phyloP scores from a whole-genome alignment of 2,329 filamentous ascomycete species.

The Fusarium oxysporum region DNA sequence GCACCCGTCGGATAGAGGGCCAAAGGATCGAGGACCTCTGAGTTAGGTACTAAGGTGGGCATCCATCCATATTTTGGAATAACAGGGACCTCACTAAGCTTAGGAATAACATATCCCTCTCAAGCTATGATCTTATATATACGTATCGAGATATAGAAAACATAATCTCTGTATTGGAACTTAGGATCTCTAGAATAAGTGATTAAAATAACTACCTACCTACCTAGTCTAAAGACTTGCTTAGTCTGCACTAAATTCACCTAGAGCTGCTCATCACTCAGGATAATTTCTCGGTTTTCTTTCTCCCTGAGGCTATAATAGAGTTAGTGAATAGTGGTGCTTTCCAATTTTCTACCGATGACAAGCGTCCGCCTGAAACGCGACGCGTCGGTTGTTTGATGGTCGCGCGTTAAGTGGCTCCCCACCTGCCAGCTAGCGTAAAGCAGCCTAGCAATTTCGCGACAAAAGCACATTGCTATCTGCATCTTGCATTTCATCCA shows the following conservation, averaged over 20 bases:
- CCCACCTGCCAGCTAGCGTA: slow-evolving; percentile 18
- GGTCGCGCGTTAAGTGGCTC: slow-evolving; percentile 35
- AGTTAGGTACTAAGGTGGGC: not conserved
- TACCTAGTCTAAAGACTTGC: not conserved
- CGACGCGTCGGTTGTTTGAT: slow-evolving; percentile 16
- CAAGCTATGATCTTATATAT: not conserved
- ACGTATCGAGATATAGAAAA: not conserved
- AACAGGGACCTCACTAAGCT: no score
- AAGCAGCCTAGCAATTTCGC: slow-evolving; percentile 36
- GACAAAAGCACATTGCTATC: slow-evolving; percentile 19
- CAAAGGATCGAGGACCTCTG: not conserved
- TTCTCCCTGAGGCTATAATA: not conserved
- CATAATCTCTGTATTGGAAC: not conserved
- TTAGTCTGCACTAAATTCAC: not conserved
- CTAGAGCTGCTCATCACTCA: not conserved
- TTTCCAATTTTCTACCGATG: not conserved
- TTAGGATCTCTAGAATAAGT: not conserved
- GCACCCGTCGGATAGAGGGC: not conserved
- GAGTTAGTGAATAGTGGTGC: not conserved
- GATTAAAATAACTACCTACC: not conserved
- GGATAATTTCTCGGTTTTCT: not conserved
- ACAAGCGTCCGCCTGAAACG: slow-evolving; percentile 1
- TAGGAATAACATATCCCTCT: not conserved
- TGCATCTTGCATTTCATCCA: slow-evolving; percentile 27
- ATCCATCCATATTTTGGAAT: no score